These are phyloP conservation scores for Barnettozyma botsteinii DNA, from an alignment of 805 yeast species.

Conservation along the genomic window DNA sequence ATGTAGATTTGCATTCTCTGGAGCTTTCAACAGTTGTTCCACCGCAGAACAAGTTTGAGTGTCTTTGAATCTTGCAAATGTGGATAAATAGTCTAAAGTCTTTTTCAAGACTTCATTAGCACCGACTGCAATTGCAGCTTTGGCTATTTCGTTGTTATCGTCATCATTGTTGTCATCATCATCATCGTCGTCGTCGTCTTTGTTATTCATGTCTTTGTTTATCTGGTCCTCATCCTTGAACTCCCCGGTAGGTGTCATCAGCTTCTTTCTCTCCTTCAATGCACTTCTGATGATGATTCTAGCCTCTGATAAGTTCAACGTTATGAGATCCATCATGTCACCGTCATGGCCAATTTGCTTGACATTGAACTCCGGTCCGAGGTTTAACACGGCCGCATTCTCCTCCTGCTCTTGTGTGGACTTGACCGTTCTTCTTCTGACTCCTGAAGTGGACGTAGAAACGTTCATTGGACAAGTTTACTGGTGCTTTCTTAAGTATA, in stretches of 20 bases:
- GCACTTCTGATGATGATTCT: conserved; percentile 88
- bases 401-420: conserved; percentile 77
- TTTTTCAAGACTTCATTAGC: conserved; percentile 87
- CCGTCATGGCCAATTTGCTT: conserved; percentile 81
- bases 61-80: conserved; percentile 86
- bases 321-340: conserved; percentile 65
- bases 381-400: conserved; percentile 77
- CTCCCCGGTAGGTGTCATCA: conserved; percentile 39
- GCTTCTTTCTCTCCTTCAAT: conserved; percentile 61
- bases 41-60: conserved; percentile 91
- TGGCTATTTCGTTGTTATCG: conserved; percentile 30
- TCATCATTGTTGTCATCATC: conserved; percentile 27
- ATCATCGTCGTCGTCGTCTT: conserved; percentile 28
- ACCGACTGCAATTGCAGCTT: conserved; percentile 56
- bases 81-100: conserved; percentile 79
- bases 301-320: conserved; percentile 86
- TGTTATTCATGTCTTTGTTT: conserved; percentile 9
- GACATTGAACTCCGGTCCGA: conserved; percentile 90
- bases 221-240: conserved; percentile 28
- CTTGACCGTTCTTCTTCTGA: conserved; percentile 64
- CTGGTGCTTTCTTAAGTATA: neutral
- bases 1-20: conserved; percentile 73
- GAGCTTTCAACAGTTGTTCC: conserved; percentile 70
- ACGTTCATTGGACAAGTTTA: conserved; percentile 61
- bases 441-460: conserved; percentile 83